Base-by-base conservation (phyloP, 306 rosid genomes). In the Castanea crenata region DNA sequence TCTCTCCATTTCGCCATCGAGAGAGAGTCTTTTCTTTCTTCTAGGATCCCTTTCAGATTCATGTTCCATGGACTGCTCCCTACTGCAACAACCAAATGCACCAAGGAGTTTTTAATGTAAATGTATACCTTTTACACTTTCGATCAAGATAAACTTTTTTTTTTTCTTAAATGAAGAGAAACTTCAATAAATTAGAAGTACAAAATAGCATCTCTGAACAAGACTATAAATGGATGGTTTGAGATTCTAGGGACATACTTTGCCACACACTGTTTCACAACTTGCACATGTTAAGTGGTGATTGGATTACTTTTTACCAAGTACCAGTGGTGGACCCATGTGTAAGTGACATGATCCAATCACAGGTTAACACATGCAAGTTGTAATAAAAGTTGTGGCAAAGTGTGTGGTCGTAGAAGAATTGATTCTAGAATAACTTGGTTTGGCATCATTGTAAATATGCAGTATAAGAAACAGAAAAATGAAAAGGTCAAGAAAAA, bases 1-100 rank as follows among this genome's bases (percentile, higher is more conserved):
- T 78, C 52, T 76, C 83, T 92, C 97, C 85, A 87, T 62, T 52
- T 85, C 93, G 64, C 74, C 89, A 74, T 84, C 93, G 52, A 94
- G 90, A 86, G 84, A 75, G 78, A 90, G 85, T 85, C 76, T 85
- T 81, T 86, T 93, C 87, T 78, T 92, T 83, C 83, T 91, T 79
- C 59, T 86, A 55, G 92, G 79, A 82, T 81, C 74, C 78, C 75
- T 85, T 82, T 29, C 78, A 49, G 84, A 81, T 61, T 78, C 84
- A 84, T 81, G 78, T 70, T 79, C 89, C 81, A 80, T 55, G 74
- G 91, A 75, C 83, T 74, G 83, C 76, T 58, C 85, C 76, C 63
- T 84, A 76, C 97, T 92, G 88, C 78, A 80, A 79, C 27, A 70
- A 68, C 78, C 74, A 80, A 89, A 86, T 69, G 78, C 72, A 76